Base-by-base conservation (phyloP, 345 rosid genomes). In the Passiflora organensis region DNA sequence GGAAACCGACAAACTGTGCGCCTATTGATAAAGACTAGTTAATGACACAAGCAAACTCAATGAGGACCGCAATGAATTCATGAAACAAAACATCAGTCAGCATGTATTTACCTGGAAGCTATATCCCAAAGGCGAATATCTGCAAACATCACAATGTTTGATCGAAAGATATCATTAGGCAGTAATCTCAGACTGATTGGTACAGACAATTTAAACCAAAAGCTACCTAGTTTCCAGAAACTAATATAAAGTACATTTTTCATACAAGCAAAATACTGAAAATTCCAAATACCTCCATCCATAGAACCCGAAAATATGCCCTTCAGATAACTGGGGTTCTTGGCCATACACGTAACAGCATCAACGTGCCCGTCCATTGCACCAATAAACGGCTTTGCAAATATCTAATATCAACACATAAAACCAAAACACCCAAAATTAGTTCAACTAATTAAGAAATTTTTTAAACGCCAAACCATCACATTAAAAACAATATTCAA, bases 81-180 rank as follows among this genome's bases (percentile, higher is more conserved):
- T 4, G 59, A 14, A 51, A 25, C 15, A 19, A 39, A 32, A 34
- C 14, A 28, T 10, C 48, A 19, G 10, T 12, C 28, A 15, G n/a
- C 34, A 51, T 13, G 21, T 43, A 18, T 55, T 60, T 69, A 89
- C 99, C 94, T 84, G 55, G 89, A 69, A 66, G 95, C 93, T 4
- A 93, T 65, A 71, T 89, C 99, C 95, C 99, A 93, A 43, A 93
- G 86, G 28, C 94, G 95, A 63, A 89, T 84, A 83, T 93, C 99
- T 93, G 85, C 66, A 74, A 48, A 36, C 14, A 58, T 53, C 14
- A 53, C 60, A 23, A 34, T 22, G 15, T 50, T 19, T 9, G 1
- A 22, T 22, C n/a, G n/a, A n/a, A n/a, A n/a, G n/a, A n/a, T n/a
- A n/a, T n/a, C n/a, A n/a, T n/a, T n/a, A n/a, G n/a, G 15, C 32